Base-by-base conservation (phyloP, 2,329 filamentous ascomycete species). In the Fusarium xyrophilum region DNA sequence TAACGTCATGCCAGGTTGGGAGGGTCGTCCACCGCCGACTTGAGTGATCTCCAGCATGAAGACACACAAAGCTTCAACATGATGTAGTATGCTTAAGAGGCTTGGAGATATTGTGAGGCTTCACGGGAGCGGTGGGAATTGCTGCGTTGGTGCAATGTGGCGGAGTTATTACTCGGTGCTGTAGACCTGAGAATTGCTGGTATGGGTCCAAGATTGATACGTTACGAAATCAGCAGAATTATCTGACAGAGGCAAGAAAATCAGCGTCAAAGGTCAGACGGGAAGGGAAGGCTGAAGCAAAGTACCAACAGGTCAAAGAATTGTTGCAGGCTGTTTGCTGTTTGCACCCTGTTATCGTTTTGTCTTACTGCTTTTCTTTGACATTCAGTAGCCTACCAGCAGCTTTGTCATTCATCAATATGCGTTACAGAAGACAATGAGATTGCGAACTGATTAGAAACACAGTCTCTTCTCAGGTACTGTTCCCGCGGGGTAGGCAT, bases 291-390 rank as follows among this genome's bases (percentile, higher is more conserved):
- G 6, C 4, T 2, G 39, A 7, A 15, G n/a, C 17, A 27, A 15
- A 28, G n/a, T 10, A 9, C 3, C 7, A 7, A 23, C 5, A 9
- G 11, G 44, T 11, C 12, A 33, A 50, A 40, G n/a, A 61, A 28
- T n/a, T 30, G 21, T 51, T 15, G 43, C 23, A 6, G 38, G 56
- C 48, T 66, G 48, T 66, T 66, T 66, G 62, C 9, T 33, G 27
- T 25, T 44, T 46, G 46, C 44, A 66, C 46, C 27, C 7, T 35
- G 19, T 27, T 8, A 32, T 25, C 21, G 21, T 28, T 42, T 65
- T 66, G 15, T 46, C 23, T 30, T n/a, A 7, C 21, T 8, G 38
- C 55, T 23, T 25, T 52, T 38, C n/a, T 50, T 51, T 40, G 17
- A 23, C n/a, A 25, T 39, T 21, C 4, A 32, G 17, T 13, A 9